Percentiles rank a stretch among this genome's conserved stretches.
Conservation (phyloP, 2,329 filamentous ascomycete genomes). For the Epichloe bromicola region DNA sequence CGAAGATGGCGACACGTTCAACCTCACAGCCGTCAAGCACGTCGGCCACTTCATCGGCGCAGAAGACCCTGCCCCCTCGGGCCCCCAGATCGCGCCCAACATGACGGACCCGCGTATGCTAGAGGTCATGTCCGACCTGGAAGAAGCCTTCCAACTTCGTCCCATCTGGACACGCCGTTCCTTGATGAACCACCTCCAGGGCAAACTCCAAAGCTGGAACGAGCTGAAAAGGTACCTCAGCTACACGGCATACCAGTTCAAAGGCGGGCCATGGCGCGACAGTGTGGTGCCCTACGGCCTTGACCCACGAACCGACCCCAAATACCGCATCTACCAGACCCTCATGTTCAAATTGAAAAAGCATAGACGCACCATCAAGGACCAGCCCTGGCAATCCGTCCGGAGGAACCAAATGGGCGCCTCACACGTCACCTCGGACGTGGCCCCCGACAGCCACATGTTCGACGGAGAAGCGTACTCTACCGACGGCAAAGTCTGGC, state of each 20-base stretch:
- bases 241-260: conserved; percentile 85
- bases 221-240: conserved; percentile 63
- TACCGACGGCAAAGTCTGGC: conserved; percentile 81
- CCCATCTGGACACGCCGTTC: conserved; percentile 81
- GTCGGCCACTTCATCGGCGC: conserved; percentile 45
- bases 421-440: conserved; percentile 25
- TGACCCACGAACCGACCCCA: conserved; percentile 67
- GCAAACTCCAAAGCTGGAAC: conserved; percentile 37
- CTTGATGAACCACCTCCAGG: conserved; percentile 57
- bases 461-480: conserved; percentile 70
- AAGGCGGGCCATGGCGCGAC: conserved; percentile 83
- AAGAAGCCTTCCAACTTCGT: conserved; percentile 53
- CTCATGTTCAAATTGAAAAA: conserved; percentile 67
- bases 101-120: conserved; percentile 48
- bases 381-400: conserved; percentile 36
- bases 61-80: conserved; percentile 47
- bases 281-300: conserved; percentile 74
- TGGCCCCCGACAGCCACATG: conserved; percentile 47
- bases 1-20: conserved; percentile 42
- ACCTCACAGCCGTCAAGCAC: conserved; percentile 45
- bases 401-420: conserved; percentile 27
- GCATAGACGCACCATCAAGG: conserved; percentile 32
- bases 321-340: conserved; percentile 75
- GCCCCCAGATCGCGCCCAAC: conserved; percentile 47
- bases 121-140: conserved; percentile 50